phyloP scores from a whole-genome alignment of 495 filamentous ascomycete species.

The Podospora conica region DNA sequence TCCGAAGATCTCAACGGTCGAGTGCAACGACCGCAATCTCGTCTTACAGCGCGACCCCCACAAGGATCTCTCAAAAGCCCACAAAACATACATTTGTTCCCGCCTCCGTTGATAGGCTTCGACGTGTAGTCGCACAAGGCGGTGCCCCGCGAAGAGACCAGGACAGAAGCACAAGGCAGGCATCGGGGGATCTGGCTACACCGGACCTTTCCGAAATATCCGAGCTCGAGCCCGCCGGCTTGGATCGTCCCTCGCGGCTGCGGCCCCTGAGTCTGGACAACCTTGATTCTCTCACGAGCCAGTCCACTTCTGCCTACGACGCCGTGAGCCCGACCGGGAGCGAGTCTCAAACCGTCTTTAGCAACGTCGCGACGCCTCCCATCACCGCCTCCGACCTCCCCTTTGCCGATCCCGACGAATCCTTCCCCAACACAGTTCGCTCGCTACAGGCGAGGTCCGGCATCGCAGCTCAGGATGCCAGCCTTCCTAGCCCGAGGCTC shows the following conservation, averaged over 20 bases:
- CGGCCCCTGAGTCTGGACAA: conserved; percentile 31
- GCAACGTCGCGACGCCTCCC: conserved; percentile 52
- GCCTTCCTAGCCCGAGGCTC: conserved; percentile 87
- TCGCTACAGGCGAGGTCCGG: conserved; percentile 36
- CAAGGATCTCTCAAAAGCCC: conserved; percentile 26
- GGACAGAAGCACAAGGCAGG: conserved; percentile 18
- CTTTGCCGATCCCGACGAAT: conserved; percentile 41
- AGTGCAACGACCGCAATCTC: conserved; percentile 23
- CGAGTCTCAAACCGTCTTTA: conserved; percentile 42
- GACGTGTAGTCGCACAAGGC: conserved; percentile 29
- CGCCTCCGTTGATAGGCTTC: conserved; percentile 35
- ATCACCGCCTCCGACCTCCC: conserved; percentile 48
- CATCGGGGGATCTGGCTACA: conserved; percentile 39
- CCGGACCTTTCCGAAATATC: conserved; percentile 42
- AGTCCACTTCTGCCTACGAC: conserved; percentile 43
- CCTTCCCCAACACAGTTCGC: conserved; percentile 34
- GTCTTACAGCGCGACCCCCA: conserved; percentile 18
- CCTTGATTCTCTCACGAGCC: conserved; percentile 36
- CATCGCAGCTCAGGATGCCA: conserved; percentile 74
- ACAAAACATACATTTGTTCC: conserved; percentile 10
- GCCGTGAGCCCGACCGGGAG: conserved; percentile 40
- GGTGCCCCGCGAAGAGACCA: conserved; percentile 20
- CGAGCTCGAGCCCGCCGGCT: background rate
- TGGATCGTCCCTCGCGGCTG: conserved; percentile 28
- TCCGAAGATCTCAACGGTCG: conserved; percentile 21